phyloP scores from a whole-genome alignment of 169 alveolate species.

The Plasmodium fragile region DNA sequence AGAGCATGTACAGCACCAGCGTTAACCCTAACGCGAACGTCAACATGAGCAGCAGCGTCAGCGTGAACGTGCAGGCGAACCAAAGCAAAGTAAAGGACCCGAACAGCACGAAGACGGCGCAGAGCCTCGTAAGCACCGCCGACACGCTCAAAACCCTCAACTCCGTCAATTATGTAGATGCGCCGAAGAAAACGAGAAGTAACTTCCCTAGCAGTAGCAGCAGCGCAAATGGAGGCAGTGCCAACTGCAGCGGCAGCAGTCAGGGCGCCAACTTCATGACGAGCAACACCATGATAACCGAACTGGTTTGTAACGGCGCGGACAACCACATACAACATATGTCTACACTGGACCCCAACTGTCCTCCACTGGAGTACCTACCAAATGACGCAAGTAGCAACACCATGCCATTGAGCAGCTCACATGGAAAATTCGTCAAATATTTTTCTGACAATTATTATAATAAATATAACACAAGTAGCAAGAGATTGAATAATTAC shows the following conservation, averaged over 20 bases:
- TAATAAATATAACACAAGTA: neutral
- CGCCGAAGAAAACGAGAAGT: constrained; percentile 11
- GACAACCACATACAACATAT: constrained; percentile 1
- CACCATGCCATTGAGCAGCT: constrained; percentile 14
- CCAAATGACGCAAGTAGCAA: constrained; percentile 12
- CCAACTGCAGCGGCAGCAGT: constrained; percentile 1
- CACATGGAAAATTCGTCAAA: constrained; percentile 18
- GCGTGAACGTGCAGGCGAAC: neutral
- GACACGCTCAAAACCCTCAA: constrained; percentile 70
- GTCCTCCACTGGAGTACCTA: constrained; percentile 5
- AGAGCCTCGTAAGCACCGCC: constrained; percentile 68
- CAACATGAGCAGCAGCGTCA: neutral
- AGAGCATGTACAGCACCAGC: constrained; percentile 21
- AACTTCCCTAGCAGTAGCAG: constrained; percentile 4
- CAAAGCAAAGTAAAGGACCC: constrained; percentile 32
- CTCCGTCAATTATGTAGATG: constrained; percentile 48
- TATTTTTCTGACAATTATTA: constrained; percentile 4
- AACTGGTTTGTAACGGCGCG: neutral
- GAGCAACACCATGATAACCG: neutral
- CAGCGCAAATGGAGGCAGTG: neutral
- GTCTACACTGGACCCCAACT: constrained; percentile 1
- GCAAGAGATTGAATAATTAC: neutral
- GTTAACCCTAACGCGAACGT: neutral
- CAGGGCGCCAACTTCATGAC: constrained; percentile 20
- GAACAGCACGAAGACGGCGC: constrained; percentile 48